Conservation (phyloP, 257 asterid genomes). For the Plantago ovata region DNA sequence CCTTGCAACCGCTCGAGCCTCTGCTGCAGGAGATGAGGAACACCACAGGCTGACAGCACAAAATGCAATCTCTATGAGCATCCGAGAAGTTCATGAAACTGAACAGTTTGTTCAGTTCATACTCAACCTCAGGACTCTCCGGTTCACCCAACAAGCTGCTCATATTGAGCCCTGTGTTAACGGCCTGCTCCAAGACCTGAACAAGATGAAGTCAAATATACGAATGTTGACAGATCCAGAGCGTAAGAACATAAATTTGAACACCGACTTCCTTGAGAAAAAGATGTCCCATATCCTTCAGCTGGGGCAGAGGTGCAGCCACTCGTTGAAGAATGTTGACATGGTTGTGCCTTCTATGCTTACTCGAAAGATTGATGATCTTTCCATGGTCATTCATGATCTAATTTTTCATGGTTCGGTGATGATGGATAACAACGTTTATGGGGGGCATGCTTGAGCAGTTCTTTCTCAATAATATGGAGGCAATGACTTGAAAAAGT, state of each 20-base stretch:
- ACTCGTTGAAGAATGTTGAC: constrained; percentile 7
- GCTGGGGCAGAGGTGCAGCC: constrained; percentile 10
- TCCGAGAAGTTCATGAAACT: constrained; percentile 11
- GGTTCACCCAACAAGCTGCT: neutral
- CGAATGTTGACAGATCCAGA: constrained; percentile 11
- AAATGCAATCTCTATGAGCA: constrained; percentile 19
- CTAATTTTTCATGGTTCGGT: neutral
- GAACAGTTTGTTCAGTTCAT: neutral
- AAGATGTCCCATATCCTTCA: constrained; percentile 3
- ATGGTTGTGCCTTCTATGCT: constrained; percentile 4
- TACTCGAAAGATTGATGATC: neutral
- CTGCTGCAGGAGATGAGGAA: neutral
- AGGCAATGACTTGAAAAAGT: neutral
- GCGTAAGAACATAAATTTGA: neutral
- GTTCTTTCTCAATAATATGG: too few relatives aligned
- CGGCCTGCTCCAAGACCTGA: constrained; percentile 14
- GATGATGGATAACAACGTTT: too few relatives aligned
- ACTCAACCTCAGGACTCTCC: neutral
- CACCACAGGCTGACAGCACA: constrained; percentile 7
- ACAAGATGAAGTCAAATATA: neutral
- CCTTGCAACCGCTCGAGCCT: constrained; percentile 2
- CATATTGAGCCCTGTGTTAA: constrained; percentile 14
- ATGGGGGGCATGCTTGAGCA: neutral
- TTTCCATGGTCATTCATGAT: constrained; percentile 7
- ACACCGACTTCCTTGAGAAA: constrained; percentile 8